Evolutionary conservation across 257 asterid genomes (phyloP).

Genomic region (Nyctanthes arbortristis): DNA sequence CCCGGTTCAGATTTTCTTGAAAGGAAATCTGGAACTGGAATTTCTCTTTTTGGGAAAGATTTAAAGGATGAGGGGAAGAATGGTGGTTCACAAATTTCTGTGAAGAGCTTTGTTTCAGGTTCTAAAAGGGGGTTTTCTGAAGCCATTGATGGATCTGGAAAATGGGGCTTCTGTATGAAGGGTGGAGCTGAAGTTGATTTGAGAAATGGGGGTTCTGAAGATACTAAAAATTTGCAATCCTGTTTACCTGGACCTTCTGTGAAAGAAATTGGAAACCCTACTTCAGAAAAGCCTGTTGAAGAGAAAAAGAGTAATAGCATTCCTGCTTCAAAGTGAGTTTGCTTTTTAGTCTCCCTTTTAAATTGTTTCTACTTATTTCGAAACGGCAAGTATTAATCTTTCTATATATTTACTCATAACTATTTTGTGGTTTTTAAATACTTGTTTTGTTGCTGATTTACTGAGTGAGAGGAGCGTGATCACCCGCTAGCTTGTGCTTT

Average conservation of each 20-base stretch:
- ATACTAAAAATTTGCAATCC: constrained; percentile 17
- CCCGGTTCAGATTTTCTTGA: constrained; percentile 70
- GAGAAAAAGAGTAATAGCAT: constrained; percentile 50
- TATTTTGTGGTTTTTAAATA: background rate
- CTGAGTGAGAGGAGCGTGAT: too few species aligned
- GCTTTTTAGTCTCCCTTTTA: background rate
- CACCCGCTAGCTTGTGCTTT: too few species aligned
- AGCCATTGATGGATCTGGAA: constrained; percentile 71
- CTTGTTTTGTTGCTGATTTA: background rate
- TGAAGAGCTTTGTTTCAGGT: constrained; percentile 50
- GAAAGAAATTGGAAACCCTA: constrained; percentile 30
- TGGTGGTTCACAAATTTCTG: constrained; percentile 32
- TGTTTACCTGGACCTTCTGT: constrained; percentile 17
- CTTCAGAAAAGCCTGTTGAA: constrained; percentile 35
- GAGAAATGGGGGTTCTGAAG: constrained; percentile 27
- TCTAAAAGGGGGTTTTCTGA: constrained; percentile 77
- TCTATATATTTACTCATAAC: background rate
- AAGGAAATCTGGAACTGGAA: constrained; percentile 41
- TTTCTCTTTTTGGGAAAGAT: constrained; percentile 60
- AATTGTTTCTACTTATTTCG: background rate
- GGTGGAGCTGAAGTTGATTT: constrained; percentile 58
- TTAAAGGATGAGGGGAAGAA: constrained; percentile 42
- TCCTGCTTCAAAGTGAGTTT: constrained; percentile 69
- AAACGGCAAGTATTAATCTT: too few species aligned
- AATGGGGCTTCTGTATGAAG: constrained; percentile 59